Evolutionary conservation across 192 early-diverging fungal species (phyloP).

Genomic region (Diversispora epigaea): DNA sequence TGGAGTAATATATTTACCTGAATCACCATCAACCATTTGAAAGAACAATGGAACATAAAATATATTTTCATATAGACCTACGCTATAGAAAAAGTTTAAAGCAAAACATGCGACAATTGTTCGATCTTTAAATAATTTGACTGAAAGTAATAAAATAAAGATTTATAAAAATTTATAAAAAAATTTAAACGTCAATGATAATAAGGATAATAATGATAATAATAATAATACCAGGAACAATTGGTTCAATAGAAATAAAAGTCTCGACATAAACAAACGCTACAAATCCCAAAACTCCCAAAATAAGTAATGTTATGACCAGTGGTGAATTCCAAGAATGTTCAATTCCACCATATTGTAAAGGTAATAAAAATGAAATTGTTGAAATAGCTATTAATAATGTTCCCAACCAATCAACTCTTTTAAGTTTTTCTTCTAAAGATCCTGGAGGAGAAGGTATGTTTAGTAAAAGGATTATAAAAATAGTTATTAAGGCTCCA

Average conservation of each 20-base stretch:
- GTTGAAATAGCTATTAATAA: constrained; percentile 51
- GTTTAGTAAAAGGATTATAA: constrained; percentile 46
- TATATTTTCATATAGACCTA: no score
- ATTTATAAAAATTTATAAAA: not conserved
- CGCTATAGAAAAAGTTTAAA: no score
- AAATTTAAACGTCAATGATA: not conserved
- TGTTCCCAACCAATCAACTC: constrained; percentile 63
- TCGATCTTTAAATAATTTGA: no score
- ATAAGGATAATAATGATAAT: not conserved
- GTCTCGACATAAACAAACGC: constrained; percentile 53
- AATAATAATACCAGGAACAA: constrained; percentile 49
- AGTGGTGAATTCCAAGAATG: constrained; percentile 53
- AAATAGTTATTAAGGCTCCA: constrained; percentile 27
- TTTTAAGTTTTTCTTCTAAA: constrained; percentile 52
- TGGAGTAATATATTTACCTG: no score
- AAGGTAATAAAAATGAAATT: constrained; percentile 55
- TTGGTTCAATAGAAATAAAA: constrained; percentile 62
- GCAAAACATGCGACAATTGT: no score
- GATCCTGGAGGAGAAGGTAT: constrained; percentile 45
- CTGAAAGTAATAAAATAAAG: not conserved
- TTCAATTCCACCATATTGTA: constrained; percentile 61
- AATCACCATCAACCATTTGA: no score
- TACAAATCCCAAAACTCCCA: not conserved
- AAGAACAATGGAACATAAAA: no score
- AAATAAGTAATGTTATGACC: not conserved